Evolutionary conservation across 768 basidiomycete species (phyloP), one percentile per base, ranked within the genome.

Genomic region (Kondoa subrosea): DNA sequence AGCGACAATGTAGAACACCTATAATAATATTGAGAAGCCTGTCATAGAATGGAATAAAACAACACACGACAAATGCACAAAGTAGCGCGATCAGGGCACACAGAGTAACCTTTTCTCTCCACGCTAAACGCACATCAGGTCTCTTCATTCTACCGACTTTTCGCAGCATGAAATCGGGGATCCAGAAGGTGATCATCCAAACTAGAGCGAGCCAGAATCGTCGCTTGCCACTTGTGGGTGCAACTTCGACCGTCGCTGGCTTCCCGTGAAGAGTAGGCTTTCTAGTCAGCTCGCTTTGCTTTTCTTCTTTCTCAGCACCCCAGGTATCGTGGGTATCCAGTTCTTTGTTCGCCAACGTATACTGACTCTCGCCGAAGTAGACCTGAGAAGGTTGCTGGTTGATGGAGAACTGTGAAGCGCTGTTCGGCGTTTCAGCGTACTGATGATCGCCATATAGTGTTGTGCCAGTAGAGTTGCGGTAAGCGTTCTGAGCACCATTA

Each of bases 121-220:
- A 99, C 1, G 95, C 95, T 77, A 96, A 91, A 29, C 87, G 84
- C 27, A 99, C 82, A 73, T 99, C 95, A 70, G 86, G 77, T 4
- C 93, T 86, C 79, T 96, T 95, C 91, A 96, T 95, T 31, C 89
- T 82, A 0, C 93, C 91, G 66, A 89, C 70, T 75, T 82, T 85
- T 12, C 77, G 80, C 58, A 99, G 78, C 64, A 85, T 77, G 1
- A 81, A 81, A 15, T 82, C 84, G 0, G 93, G 95, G 3, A 91
- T 78, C 89, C 90, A 97, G 80, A 83, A 99, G 0, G 95, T 99
- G 64, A 96, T 79, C 17, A 88, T 75, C 87, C 89, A 90, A 72
- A 87, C 89, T 0, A 96, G 77, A 21, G 82, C 80, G 8, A 95
- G 86, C 95, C 95, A 99, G 64, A 86, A 81, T 50, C 88, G 80